These are phyloP conservation scores for Talaromyces sp. DNA, from an alignment of 2,329 filamentous ascomycete genomes.

Conservation along the genomic window DNA sequence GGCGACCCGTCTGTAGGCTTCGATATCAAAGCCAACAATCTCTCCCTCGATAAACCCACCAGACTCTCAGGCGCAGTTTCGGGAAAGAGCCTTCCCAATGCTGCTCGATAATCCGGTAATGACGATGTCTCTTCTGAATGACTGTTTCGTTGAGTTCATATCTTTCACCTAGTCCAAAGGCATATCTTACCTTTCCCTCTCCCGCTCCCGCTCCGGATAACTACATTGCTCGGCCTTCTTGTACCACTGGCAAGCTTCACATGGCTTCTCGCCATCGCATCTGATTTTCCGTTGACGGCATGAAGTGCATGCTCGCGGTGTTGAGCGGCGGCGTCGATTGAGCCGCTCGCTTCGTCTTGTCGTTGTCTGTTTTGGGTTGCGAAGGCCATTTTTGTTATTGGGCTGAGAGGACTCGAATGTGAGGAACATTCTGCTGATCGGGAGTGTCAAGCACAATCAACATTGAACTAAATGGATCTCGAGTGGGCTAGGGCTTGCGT, in stretches of 20 bases:
- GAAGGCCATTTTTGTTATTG: not conserved
- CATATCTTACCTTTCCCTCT: slow-evolving; percentile 5
- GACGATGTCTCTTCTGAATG: slow-evolving; percentile 59
- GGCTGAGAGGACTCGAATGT: slow-evolving; percentile 7
- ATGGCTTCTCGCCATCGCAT: slow-evolving; percentile 77
- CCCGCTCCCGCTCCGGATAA: slow-evolving; percentile 68
- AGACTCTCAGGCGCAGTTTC: slow-evolving; percentile 52
- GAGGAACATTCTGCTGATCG: slow-evolving; percentile 9
- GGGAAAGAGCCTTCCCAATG: slow-evolving; percentile 62
- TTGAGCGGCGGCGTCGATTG: not conserved
- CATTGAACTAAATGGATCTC: not conserved
- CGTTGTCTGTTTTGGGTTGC: not conserved
- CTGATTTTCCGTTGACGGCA: slow-evolving; percentile 80
- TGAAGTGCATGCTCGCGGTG: slow-evolving; percentile 13
- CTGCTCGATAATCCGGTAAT: slow-evolving; percentile 60
- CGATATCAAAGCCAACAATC: not conserved
- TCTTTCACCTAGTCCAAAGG: not conserved
- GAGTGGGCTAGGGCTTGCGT: not conserved
- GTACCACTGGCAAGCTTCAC: slow-evolving; percentile 78
- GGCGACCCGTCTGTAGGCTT: not conserved
- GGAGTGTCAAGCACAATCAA: not conserved
- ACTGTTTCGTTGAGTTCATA: slow-evolving; percentile 21
- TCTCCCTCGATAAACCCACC: slow-evolving; percentile 39
- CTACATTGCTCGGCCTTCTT: slow-evolving; percentile 74
- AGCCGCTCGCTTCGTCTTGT: slow-evolving; percentile 3